Evolutionary conservation across 192 early-diverging fungal genomes (phyloP).

Genomic region (Linnemannia exigua): DNA sequence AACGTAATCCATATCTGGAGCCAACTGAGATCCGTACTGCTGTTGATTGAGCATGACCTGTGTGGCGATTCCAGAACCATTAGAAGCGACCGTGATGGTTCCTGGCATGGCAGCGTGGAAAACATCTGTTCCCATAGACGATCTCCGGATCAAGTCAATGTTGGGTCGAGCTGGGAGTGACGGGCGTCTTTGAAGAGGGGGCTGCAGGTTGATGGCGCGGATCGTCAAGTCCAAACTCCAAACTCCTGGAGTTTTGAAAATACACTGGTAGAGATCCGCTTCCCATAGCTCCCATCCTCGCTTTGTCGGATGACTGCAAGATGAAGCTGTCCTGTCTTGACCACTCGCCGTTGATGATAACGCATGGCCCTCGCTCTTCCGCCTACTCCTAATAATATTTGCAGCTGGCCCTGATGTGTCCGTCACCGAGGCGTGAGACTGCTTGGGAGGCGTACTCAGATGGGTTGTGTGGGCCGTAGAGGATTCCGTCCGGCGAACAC

Average conservation of each 20-base stretch:
- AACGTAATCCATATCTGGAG: not conserved
- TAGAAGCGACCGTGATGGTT: conserved; percentile 19
- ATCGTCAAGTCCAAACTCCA: conserved; percentile 47
- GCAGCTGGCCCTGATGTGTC: not conserved
- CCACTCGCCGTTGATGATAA: not conserved
- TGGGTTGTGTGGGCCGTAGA: not conserved
- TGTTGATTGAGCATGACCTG: conserved; percentile 5
- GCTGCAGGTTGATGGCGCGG: conserved; percentile 36
- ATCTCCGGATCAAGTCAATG: not conserved
- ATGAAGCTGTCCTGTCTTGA: not conserved
- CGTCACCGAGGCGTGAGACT: conserved; percentile 27
- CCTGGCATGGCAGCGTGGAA: not conserved
- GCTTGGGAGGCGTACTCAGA: not conserved
- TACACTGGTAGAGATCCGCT: conserved; percentile 54
- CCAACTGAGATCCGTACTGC: not conserved
- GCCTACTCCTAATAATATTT: conserved; percentile 5
- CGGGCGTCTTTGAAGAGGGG: not conserved
- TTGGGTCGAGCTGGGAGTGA: not conserved
- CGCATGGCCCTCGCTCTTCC: conserved; percentile 25
- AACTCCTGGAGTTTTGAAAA: conserved; percentile 48
- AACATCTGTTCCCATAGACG: not conserved
- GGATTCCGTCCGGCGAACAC: conserved; percentile 35
- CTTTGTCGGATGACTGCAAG: conserved; percentile 3
- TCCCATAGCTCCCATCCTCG: conserved; percentile 57
- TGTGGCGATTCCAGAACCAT: conserved; percentile 43